Evolutionary conservation across 306 rosid genomes (phyloP), one percentile per base, ranked within the genome.

Genomic region (Mucuna pruriens): DNA sequence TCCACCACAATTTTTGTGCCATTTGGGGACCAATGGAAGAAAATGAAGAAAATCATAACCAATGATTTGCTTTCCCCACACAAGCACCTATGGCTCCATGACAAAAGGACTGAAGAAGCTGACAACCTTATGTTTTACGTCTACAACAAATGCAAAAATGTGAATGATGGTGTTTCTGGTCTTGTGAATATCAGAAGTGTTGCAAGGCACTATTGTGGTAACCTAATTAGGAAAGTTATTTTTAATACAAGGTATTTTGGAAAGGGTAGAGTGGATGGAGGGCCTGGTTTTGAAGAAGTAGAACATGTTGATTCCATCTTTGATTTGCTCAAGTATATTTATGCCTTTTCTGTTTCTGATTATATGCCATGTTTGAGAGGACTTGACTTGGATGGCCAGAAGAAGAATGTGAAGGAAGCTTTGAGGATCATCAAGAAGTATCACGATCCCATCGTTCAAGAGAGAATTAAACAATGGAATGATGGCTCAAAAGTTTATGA

Each of bases 171-270:
- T 9, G 12, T 25, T 58, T 0, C 55, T n/a, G 73, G 75, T 6
- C 76, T 77, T 44, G 79, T 88, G 5, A 60, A 86, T 38, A 52
- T 86, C 2, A 86, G 85, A 9, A 15, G 2, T 34, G 78, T 45
- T 2, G 0, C 91, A 2, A 66, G 4, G 11, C 88, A 86, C 12
- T 90, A 83, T 23, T 51, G 86, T 34, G 80, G 71, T 1, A 86
- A 85, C 17, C 40, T 87, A 2, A 34, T 61, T 0, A 87, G 86
- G 40, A 87, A 75, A 68, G 2, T 85, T 49, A 8, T 74, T 17
- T 87, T 90, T 23, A 77, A 61, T 40, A 83, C 3, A 38, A 83
- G 91, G 75, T 81, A 83, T 45, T 90, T 86, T 55, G 88, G 83
- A 0, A n/a, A 77, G 1, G 87, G 65, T 22, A 76, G 51, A 2